Conservation (phyloP, 805 yeast species). For the Wickerhamiella kurtzmanii region DNA sequence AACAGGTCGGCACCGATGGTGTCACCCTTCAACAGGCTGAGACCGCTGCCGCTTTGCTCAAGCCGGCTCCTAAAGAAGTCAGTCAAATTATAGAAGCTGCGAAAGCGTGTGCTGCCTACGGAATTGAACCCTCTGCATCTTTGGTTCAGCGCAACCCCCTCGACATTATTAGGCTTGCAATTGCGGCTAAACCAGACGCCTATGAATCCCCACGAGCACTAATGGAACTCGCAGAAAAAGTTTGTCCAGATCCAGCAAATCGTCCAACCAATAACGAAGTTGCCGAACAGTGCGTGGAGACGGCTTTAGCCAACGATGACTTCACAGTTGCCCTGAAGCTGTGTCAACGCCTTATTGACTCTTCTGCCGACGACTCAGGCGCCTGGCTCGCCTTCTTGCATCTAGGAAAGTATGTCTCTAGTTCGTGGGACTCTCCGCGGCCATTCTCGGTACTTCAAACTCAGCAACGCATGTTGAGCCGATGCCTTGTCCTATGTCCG, state of each 20-base stretch:
- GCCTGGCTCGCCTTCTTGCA: slow-evolving; percentile 67
- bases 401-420: slow-evolving; percentile 45
- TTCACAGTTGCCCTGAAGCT: slow-evolving; percentile 42
- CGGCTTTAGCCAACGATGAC: slow-evolving; percentile 49
- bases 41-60: background rate
- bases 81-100: background rate
- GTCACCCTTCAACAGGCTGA: slow-evolving; percentile 4
- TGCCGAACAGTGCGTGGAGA: slow-evolving; percentile 39
- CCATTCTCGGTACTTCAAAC: slow-evolving; percentile 31
- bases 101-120: background rate
- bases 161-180: slow-evolving; percentile 6
- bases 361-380: slow-evolving; percentile 10
- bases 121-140: background rate
- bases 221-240: background rate
- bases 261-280: slow-evolving; percentile 1
- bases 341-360: slow-evolving; percentile 22
- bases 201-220: background rate
- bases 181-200: background rate
- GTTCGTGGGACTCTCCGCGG: slow-evolving; percentile 33
- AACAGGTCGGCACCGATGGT: slow-evolving; percentile 7
- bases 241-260: background rate
- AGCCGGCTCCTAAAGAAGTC: background rate
- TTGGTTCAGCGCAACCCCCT: background rate
- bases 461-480: slow-evolving; percentile 44
- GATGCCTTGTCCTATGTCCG: slow-evolving; percentile 40